These are phyloP conservation scores for Trametes polyzona DNA, from an alignment of 1,284 basidiomycete genomes.

Conservation along the genomic window DNA sequence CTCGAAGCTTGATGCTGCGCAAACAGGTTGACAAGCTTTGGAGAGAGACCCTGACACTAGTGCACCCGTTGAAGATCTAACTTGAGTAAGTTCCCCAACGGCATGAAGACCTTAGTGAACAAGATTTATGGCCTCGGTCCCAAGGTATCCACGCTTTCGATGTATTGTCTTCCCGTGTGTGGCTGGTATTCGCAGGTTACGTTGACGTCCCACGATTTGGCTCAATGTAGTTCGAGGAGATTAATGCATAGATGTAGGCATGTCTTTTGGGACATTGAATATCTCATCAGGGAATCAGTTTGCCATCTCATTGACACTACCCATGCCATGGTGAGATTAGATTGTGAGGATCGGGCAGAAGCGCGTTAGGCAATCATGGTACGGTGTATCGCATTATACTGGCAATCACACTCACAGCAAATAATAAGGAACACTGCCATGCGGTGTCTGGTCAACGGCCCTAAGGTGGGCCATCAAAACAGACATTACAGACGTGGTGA, in stretches of 20 bases:
- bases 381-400: neutral
- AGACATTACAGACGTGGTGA: constrained; percentile 37
- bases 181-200: constrained; percentile 42
- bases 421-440: constrained; percentile 42
- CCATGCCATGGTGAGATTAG: too few species aligned
- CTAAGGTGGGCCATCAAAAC: constrained; percentile 41
- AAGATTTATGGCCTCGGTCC: constrained; percentile 44
- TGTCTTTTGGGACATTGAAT: constrained; percentile 45
- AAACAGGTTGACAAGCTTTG: constrained; percentile 33
- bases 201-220: constrained; percentile 47
- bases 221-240: constrained; percentile 45
- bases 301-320: too few species aligned
- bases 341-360: constrained; percentile 43
- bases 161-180: constrained; percentile 11
- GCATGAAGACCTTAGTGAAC: constrained; percentile 42
- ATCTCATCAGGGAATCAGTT: too few species aligned
- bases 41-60: constrained; percentile 28
- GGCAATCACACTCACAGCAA: too few species aligned
- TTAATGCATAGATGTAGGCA: constrained; percentile 47
- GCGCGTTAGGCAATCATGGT: constrained; percentile 42
- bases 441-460: constrained; percentile 44
- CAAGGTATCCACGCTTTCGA: constrained; percentile 28
- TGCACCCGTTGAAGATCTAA: constrained; percentile 36
- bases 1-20: too few species aligned
- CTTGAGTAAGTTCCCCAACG: constrained; percentile 44